Conservation (phyloP, 208 protist genomes). For the Trichomonas gallinae region DNA sequence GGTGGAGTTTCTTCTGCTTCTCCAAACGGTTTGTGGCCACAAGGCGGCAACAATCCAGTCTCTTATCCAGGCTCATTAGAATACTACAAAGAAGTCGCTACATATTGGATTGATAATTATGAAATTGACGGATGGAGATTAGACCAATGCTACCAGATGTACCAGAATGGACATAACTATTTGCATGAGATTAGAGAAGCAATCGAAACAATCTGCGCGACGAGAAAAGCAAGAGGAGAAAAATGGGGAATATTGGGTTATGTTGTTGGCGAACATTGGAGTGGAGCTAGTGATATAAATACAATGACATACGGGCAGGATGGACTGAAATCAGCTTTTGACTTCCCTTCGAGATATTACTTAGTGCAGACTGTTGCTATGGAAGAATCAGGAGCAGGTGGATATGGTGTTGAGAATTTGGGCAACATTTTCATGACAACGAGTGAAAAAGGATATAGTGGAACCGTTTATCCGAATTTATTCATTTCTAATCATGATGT, state of each 20-base stretch:
- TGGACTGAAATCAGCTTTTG: neutral
- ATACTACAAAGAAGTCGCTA: neutral
- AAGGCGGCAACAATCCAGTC: neutral
- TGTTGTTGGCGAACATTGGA: neutral
- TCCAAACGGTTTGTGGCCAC: neutral
- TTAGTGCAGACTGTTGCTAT: neutral
- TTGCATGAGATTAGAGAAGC: neutral
- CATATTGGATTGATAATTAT: neutral
- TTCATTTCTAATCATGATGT: constrained; percentile 13
- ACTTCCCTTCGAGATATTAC: neutral
- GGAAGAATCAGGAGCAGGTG: neutral
- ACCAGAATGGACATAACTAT: neutral
- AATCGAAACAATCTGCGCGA: neutral
- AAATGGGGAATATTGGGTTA: neutral
- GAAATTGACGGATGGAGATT: constrained; percentile 1
- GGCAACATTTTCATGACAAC: neutral
- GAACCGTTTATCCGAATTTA: neutral
- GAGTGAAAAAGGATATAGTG: neutral
- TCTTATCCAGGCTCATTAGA: neutral
- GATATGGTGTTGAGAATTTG: neutral
- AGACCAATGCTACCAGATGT: neutral
- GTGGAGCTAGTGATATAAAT: neutral
- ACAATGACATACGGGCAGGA: neutral
- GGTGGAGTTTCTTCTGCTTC: neutral
- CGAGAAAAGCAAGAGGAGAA: neutral